Conservation (phyloP, 805 yeast species). For the Candida ascalaphidarum region DNA sequence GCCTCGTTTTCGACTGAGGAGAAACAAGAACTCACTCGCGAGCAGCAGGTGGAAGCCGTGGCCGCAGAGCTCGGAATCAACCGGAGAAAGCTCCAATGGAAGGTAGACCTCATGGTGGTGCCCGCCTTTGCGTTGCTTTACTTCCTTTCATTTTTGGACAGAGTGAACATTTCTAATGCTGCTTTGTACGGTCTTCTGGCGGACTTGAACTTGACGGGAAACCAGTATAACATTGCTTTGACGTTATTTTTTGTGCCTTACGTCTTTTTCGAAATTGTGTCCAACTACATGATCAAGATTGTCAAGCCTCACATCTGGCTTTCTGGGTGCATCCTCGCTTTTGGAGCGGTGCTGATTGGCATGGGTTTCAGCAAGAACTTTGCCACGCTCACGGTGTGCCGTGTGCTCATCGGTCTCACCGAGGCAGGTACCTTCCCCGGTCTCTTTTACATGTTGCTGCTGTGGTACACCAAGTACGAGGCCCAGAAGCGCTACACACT, state of each 20-base stretch:
- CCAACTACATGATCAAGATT: conserved; percentile 4
- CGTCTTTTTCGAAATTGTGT: conserved; percentile 5
- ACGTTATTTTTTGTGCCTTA: conserved; percentile 7
- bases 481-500: conserved; percentile 62
- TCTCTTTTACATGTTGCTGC: conserved; percentile 59
- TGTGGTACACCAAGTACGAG: conserved; percentile 57
- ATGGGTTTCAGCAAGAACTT: conserved; percentile 57
- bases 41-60: too few relatives aligned
- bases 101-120: conserved; percentile 2
- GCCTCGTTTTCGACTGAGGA: too few relatives aligned
- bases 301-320: conserved; percentile 58
- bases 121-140: conserved; percentile 3
- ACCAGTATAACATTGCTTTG: conserved; percentile 4
- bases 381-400: conserved; percentile 51
- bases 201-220: conserved; percentile 2
- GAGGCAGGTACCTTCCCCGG: conserved; percentile 74
- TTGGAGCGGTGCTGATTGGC: conserved; percentile 57
- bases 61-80: too few relatives aligned
- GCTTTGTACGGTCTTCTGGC: conserved; percentile 5
- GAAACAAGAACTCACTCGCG: too few relatives aligned
- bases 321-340: conserved; percentile 46
- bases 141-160: conserved; percentile 5
- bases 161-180: conserved; percentile 8
- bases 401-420: conserved; percentile 58
- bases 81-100: conserved; percentile 3